phyloP scores from a whole-genome alignment of 306 rosid genomes.

The Lablab purpureus region DNA sequence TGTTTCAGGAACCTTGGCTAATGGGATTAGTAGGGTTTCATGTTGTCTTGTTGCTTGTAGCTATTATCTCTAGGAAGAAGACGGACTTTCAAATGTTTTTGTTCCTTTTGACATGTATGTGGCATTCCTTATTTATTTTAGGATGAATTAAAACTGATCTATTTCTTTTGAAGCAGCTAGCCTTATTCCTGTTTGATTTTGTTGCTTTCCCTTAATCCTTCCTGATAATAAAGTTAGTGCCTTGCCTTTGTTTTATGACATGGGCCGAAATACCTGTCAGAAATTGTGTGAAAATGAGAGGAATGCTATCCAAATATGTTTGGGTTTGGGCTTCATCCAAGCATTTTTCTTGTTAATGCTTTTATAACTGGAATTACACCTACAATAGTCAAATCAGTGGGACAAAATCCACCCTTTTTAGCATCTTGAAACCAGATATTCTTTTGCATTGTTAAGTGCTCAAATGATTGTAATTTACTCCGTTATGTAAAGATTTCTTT shows the following conservation, averaged over 20 bases:
- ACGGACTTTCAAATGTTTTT: constrained; percentile 85
- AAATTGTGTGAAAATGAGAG: constrained; percentile 23
- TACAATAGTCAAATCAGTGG: constrained; percentile 11
- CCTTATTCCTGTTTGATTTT: constrained; percentile 22
- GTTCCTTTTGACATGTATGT: constrained; percentile 81
- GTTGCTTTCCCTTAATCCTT: not conserved
- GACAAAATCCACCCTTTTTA: constrained; percentile 7
- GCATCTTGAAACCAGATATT: constrained; percentile 24
- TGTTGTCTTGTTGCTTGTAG: constrained; percentile 57
- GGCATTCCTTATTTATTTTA: constrained; percentile 13
- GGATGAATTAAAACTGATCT: not conserved
- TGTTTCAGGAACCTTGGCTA: constrained; percentile 88
- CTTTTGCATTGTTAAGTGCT: constrained; percentile 16
- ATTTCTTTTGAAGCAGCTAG: constrained; percentile 22
- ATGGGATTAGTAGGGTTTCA: constrained; percentile 67
- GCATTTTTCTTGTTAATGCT: constrained; percentile 6
- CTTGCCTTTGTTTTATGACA: constrained; percentile 10
- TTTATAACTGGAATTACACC: not conserved
- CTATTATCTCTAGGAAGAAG: constrained; percentile 72
- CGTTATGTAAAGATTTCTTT: constrained; percentile 20
- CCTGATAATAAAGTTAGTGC: constrained; percentile 32
- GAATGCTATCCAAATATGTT: not conserved
- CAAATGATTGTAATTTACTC: constrained; percentile 6
- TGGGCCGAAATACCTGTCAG: not conserved
- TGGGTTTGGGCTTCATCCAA: not conserved